Evolutionary conservation across 257 asterid genomes (phyloP).

Genomic region (Buddleja alternifolia): DNA sequence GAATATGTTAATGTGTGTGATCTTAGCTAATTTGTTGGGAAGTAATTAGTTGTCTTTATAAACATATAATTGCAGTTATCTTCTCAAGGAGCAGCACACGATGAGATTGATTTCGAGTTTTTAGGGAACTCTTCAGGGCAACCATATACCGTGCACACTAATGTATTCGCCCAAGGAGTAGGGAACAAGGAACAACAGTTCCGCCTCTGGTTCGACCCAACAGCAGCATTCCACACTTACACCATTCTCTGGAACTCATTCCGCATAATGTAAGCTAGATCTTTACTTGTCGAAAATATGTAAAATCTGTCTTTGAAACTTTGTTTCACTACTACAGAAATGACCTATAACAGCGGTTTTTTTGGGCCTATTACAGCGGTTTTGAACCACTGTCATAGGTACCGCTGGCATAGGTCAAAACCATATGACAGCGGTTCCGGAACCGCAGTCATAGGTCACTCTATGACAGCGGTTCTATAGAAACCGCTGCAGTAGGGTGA

Average conservation of each 20-base stretch:
- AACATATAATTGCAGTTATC: slow-evolving; percentile 35
- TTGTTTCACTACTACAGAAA: background rate
- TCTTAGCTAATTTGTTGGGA: background rate
- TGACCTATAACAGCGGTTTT: too few relatives aligned
- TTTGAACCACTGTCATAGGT: background rate
- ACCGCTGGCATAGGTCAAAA: too few relatives aligned
- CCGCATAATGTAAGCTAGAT: slow-evolving; percentile 54
- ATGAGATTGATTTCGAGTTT: slow-evolving; percentile 73
- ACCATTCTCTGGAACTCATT: slow-evolving; percentile 62
- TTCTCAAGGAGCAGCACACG: slow-evolving; percentile 52
- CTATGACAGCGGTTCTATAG: too few relatives aligned
- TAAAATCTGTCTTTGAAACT: background rate
- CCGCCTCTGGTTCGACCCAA: slow-evolving; percentile 69
- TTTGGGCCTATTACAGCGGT: too few relatives aligned
- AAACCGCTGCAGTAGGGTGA: too few relatives aligned
- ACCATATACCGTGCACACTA: slow-evolving; percentile 67
- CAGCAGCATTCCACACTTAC: slow-evolving; percentile 60
- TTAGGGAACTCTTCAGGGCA: slow-evolving; percentile 55
- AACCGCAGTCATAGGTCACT: too few relatives aligned
- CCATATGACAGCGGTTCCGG: too few relatives aligned
- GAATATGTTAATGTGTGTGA: background rate
- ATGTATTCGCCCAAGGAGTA: slow-evolving; percentile 47
- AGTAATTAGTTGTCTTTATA: background rate
- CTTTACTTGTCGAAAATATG: background rate
- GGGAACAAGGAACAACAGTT: slow-evolving; percentile 65